Evolutionary conservation across 2,329 filamentous ascomycete genomes (phyloP).

Genomic region (Hortaea sp.): DNA sequence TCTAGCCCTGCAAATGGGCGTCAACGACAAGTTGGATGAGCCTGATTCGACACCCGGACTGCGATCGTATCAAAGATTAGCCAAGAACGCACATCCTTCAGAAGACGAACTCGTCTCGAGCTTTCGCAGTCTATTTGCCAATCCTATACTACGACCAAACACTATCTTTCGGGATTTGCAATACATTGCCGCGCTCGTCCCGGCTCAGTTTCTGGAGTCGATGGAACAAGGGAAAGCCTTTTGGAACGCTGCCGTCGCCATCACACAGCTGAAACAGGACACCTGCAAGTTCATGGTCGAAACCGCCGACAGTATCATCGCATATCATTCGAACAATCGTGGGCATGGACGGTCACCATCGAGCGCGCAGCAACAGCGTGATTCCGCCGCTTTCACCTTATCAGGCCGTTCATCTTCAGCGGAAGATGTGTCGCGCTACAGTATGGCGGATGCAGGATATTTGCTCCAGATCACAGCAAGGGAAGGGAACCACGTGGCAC

Average conservation of each 20-base stretch:
- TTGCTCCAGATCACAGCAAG: slow-evolving; percentile 93
- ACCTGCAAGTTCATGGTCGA: slow-evolving; percentile 77
- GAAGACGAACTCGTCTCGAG: slow-evolving; percentile 3
- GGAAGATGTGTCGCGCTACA: slow-evolving; percentile 48
- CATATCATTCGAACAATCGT: slow-evolving; percentile 58
- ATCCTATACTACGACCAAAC: slow-evolving; percentile 34
- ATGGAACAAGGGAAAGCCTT: slow-evolving; percentile 62
- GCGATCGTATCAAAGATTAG: no score
- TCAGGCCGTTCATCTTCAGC: slow-evolving; percentile 7
- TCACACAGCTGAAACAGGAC: slow-evolving; percentile 78
- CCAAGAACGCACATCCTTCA: not conserved
- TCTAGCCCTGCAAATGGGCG: slow-evolving; percentile 6
- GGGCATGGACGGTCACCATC: slow-evolving; percentile 24
- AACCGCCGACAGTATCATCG: slow-evolving; percentile 59
- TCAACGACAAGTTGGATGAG: not conserved
- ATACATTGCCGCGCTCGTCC: slow-evolving; percentile 52
- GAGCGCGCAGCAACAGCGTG: slow-evolving; percentile 23
- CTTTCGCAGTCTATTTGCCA: slow-evolving; percentile 29
- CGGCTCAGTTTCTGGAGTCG: slow-evolving; percentile 46
- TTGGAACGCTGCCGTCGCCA: slow-evolving; percentile 79
- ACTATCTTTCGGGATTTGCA: slow-evolving; percentile 41
- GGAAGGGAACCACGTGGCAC: slow-evolving; percentile 78
- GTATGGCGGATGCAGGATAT: slow-evolving; percentile 68
- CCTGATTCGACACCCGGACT: not conserved
- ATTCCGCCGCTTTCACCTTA: slow-evolving; percentile 20